A percentile compares a stretch with the other conserved stretches of the same genome.
These are phyloP conservation scores for Penicillium sp. DNA, from an alignment of 2,329 filamentous ascomycete genomes.

Conservation along the genomic window DNA sequence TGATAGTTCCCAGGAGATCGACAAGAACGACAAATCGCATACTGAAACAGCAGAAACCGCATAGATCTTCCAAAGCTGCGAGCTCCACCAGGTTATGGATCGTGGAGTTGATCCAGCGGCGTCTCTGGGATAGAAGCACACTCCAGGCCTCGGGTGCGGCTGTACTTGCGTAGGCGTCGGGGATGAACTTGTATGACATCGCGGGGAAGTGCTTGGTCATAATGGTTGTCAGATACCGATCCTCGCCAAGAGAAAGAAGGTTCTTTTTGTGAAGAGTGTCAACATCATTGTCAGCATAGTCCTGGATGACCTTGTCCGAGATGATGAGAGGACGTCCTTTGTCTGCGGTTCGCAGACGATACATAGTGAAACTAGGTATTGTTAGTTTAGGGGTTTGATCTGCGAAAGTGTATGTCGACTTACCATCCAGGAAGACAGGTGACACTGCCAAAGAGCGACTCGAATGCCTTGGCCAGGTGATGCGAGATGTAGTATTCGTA, in stretches of 20 bases:
- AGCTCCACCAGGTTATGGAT: slow-evolving; percentile 94
- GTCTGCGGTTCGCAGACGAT: slow-evolving; percentile 88
- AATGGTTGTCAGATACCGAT: slow-evolving; percentile 92
- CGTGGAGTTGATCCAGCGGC: slow-evolving; percentile 99
- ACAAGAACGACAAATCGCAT: slow-evolving; percentile 97
- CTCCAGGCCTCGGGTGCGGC: slow-evolving; percentile 92
- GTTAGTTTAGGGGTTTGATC: slow-evolving; percentile 36
- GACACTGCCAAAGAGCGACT: slow-evolving; percentile 94
- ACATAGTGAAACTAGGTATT: slow-evolving; percentile 86
- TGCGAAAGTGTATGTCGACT: slow-evolving; percentile 40
- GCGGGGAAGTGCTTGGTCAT: slow-evolving; percentile 97
- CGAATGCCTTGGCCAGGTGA: slow-evolving; percentile 93
- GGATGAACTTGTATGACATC: slow-evolving; percentile 95
- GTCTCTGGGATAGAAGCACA: slow-evolving; percentile 92
- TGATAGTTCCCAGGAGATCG: slow-evolving; percentile 87
- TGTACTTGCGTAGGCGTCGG: slow-evolving; percentile 88
- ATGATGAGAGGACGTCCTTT: slow-evolving; percentile 94
- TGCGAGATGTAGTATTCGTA: slow-evolving; percentile 99
- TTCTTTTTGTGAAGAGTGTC: slow-evolving; percentile 97
- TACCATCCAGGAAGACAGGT: slow-evolving; percentile 99
- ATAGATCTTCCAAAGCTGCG: slow-evolving; percentile 86
- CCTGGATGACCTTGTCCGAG: slow-evolving; percentile 77
- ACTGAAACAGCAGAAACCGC: slow-evolving; percentile 97
- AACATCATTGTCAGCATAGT: slow-evolving; percentile 83
- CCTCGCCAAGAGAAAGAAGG: slow-evolving; percentile 84